Evolutionary conservation across 768 basidiomycete species (phyloP).

Genomic region (Collybiopsis luxurians): DNA sequence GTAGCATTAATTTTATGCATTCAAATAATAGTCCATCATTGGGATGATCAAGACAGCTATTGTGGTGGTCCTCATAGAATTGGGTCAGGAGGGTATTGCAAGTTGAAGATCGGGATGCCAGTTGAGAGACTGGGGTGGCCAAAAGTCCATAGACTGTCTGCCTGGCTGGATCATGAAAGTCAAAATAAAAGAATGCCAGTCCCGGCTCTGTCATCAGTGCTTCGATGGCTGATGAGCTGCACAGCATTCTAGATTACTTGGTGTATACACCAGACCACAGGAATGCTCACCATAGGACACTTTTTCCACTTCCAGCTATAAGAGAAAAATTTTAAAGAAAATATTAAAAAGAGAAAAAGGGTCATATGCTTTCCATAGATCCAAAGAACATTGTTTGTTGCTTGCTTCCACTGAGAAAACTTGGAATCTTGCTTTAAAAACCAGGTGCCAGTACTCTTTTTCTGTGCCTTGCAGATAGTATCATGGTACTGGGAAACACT

Average conservation of each 20-base stretch:
- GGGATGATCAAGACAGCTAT: background rate
- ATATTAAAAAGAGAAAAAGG: background rate
- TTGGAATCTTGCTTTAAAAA: background rate
- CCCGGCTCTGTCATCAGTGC: too few species aligned
- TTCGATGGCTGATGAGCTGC: too few species aligned
- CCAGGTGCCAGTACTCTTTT: background rate
- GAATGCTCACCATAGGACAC: background rate
- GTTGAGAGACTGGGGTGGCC: background rate
- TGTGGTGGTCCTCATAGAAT: background rate
- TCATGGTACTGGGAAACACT: background rate
- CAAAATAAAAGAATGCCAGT: background rate
- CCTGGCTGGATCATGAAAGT: background rate
- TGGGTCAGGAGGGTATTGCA: background rate
- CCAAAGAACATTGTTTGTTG: background rate
- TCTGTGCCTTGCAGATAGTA: too few species aligned
- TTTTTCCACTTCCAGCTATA: background rate
- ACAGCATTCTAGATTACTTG: too few species aligned
- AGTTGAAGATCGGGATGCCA: background rate
- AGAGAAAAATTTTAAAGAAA: too few species aligned
- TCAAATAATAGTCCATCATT: background rate
- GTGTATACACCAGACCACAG: too few species aligned
- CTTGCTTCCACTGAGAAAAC: too few species aligned
- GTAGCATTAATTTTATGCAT: background rate
- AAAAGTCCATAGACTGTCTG: background rate
- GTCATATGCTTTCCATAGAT: background rate